Conservation (phyloP, 129 eudicot species). For the Calendula officinalis region DNA sequence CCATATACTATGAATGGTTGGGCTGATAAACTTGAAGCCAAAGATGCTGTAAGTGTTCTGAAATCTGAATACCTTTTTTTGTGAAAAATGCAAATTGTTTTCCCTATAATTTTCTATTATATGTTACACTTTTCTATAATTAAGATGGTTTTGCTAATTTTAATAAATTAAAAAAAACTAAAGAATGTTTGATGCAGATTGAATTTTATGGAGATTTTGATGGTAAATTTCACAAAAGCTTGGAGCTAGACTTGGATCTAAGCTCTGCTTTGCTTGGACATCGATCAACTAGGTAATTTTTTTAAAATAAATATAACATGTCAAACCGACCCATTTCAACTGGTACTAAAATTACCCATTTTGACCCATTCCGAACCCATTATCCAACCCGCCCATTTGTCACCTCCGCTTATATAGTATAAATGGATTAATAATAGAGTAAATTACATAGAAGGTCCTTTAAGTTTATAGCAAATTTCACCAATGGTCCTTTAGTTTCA, state of each 20-base stretch:
- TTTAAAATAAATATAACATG: neutral
- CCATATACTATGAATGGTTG: constrained; percentile 95
- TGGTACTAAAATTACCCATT: neutral
- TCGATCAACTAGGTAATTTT: constrained; percentile 77
- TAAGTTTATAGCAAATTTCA: too few species aligned
- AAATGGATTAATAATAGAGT: too few species aligned
- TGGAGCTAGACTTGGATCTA: constrained; percentile 80
- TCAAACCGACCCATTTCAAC: constrained; percentile 7
- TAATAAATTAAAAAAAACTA: neutral
- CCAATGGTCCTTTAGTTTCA: too few species aligned
- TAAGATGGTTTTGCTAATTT: neutral
- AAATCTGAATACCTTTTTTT: neutral
- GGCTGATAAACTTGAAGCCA: constrained; percentile 94
- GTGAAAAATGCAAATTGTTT: neutral
- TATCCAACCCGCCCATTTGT: neutral
- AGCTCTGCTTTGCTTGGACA: constrained; percentile 85
- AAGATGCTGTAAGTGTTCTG: constrained; percentile 72
- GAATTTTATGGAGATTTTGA: constrained; percentile 95
- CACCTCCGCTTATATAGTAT: neutral
- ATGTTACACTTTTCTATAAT: neutral
- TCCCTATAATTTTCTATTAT: neutral
- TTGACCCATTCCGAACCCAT: neutral
- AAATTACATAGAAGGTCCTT: too few species aligned
- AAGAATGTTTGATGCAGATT: constrained; percentile 41
- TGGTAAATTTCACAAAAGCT: constrained; percentile 88